These are phyloP conservation scores for Ceratobasidium theobromae DNA, from an alignment of 1,284 basidiomycete species.

Conservation along the genomic window DNA sequence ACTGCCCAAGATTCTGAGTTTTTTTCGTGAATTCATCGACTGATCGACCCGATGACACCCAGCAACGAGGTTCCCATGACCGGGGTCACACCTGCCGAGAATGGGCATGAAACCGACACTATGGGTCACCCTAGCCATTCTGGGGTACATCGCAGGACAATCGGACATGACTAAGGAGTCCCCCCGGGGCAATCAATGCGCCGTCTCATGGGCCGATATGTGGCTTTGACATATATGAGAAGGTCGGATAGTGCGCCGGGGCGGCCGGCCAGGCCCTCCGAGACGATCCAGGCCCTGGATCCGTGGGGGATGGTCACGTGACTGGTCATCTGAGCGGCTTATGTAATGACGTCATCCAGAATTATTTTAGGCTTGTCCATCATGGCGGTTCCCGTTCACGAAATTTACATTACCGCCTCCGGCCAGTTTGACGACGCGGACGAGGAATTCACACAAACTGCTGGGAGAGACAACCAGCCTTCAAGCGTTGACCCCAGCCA, in stretches of 20 bases:
- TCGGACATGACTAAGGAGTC: neutral
- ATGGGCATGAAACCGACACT: constrained; percentile 10
- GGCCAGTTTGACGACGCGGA: constrained; percentile 57
- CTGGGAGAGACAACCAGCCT: neutral
- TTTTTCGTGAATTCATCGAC: constrained; percentile 14
- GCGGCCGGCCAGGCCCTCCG: neutral
- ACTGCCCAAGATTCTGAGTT: neutral
- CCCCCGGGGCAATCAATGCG: neutral
- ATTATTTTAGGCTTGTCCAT: constrained; percentile 10
- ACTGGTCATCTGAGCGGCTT: neutral
- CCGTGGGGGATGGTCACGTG: constrained; percentile 19
- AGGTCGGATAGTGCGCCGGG: neutral
- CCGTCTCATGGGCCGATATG: constrained; percentile 9
- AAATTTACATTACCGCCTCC: constrained; percentile 5
- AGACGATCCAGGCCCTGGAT: constrained; percentile 17
- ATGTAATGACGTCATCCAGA: neutral
- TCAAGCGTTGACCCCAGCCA: constrained; percentile 42
- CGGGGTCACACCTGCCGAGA: constrained; percentile 19
- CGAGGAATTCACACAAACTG: constrained; percentile 38
- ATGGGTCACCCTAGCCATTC: constrained; percentile 7
- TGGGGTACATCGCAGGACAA: neutral
- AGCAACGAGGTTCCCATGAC: constrained; percentile 14
- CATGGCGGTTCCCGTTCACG: constrained; percentile 30
- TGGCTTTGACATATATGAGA: neutral
- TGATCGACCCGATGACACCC: constrained; percentile 26